These are phyloP conservation scores for Ogataea trehalophila DNA, from an alignment of 805 yeast species.

Conservation along the genomic window DNA sequence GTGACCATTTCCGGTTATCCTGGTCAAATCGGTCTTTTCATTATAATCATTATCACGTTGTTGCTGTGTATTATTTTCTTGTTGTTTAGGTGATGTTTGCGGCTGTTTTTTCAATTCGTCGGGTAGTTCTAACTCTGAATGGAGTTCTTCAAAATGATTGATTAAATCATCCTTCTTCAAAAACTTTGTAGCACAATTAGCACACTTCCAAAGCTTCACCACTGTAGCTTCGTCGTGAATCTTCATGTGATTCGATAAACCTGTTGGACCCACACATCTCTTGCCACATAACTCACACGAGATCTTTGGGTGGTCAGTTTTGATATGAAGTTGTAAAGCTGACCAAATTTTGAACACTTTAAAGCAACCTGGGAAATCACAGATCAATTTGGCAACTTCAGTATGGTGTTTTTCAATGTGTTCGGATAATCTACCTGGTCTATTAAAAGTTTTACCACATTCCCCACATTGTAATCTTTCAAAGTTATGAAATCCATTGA, in stretches of 20 bases:
- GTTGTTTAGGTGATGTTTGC: background rate
- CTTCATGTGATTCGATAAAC: conserved; percentile 68
- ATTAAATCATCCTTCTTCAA: conserved; percentile 53
- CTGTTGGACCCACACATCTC: conserved; percentile 67
- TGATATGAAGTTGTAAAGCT: conserved; percentile 64
- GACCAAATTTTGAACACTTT: conserved; percentile 65
- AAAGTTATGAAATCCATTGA: conserved; percentile 53
- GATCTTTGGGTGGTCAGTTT: conserved; percentile 67
- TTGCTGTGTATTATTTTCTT: background rate
- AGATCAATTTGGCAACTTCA: conserved; percentile 45
- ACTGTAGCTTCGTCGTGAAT: conserved; percentile 54
- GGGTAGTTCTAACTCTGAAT: conserved; percentile 21
- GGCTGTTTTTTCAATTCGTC: conserved; percentile 5
- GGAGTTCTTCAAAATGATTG: conserved; percentile 50
- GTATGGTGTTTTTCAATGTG: conserved; percentile 66
- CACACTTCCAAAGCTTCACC: conserved; percentile 65
- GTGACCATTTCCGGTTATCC: too few species aligned
- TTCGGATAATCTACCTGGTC: conserved; percentile 59
- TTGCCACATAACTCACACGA: conserved; percentile 62
- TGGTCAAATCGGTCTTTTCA: background rate
- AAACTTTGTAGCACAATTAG: conserved; percentile 44
- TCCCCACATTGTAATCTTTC: conserved; percentile 48
- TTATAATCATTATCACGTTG: conserved; percentile 2
- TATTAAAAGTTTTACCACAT: conserved; percentile 61
- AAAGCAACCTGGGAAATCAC: conserved; percentile 60